A percentile compares a stretch with the other conserved stretches of the same genome.
These are phyloP conservation scores for Gillenia trifoliata DNA, from an alignment of 306 rosid species.

Conservation along the genomic window DNA sequence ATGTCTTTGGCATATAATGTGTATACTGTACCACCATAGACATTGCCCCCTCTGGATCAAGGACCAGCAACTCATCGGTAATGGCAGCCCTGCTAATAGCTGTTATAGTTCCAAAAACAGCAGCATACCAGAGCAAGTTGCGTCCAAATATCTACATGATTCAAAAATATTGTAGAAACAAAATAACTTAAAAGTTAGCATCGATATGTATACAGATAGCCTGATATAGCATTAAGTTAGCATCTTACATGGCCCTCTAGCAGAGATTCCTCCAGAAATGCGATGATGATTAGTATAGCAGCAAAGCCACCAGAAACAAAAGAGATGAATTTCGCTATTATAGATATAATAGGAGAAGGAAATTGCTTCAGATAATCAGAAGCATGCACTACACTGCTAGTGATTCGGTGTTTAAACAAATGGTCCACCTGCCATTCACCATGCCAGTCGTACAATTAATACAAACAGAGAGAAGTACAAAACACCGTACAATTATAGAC, in stretches of 20 bases:
- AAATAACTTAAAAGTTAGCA: not conserved
- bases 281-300: constrained; percentile 83
- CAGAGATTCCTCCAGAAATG: constrained; percentile 86
- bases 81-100: constrained; percentile 78
- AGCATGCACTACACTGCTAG: constrained; percentile 75
- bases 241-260: constrained; percentile 90
- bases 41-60: constrained; percentile 79
- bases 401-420: constrained; percentile 87
- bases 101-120: constrained; percentile 86
- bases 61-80: constrained; percentile 62
- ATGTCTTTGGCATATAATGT: constrained; percentile 94
- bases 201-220: not conserved
- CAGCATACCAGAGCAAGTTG: constrained; percentile 95
- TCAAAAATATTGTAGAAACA: constrained; percentile 2
- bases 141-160: constrained; percentile 73
- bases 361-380: constrained; percentile 82
- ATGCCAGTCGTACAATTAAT: constrained; percentile 6
- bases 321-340: constrained; percentile 80
- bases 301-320: constrained; percentile 93
- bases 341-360: constrained; percentile 84
- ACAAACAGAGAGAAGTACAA: constrained; percentile 11
- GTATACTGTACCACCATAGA: constrained; percentile 84
- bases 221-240: constrained; percentile 1
- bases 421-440: constrained; percentile 70
- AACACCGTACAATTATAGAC: not conserved